Percentiles rank a stretch among this genome's conserved stretches.
phyloP scores from a whole-genome alignment of 441 rosid genomes.

The Geranium incanum region DNA sequence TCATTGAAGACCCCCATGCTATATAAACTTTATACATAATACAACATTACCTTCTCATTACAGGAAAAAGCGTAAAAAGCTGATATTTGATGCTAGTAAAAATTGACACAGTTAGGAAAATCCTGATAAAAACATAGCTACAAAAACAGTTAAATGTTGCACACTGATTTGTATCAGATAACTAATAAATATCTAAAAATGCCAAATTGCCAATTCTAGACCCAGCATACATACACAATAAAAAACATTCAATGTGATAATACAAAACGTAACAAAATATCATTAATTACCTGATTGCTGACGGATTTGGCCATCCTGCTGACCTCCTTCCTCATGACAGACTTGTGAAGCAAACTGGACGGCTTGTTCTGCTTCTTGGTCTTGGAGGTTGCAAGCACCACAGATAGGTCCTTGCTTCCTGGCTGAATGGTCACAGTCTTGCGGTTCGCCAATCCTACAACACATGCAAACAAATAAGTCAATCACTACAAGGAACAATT shows the following conservation, averaged over 20 bases:
- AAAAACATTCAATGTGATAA: too few relatives aligned
- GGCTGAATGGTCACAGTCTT: conserved; percentile 69
- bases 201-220: too few relatives aligned
- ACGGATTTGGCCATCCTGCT: conserved; percentile 58
- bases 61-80: not conserved
- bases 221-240: too few relatives aligned
- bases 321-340: conserved; percentile 49
- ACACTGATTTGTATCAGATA: too few relatives aligned
- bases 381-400: conserved; percentile 66
- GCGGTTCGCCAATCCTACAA: conserved; percentile 41
- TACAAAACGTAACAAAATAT: not conserved
- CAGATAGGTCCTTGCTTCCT: conserved; percentile 48
- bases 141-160: too few relatives aligned
- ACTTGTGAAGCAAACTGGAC: conserved; percentile 44
- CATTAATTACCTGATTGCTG: conserved; percentile 37
- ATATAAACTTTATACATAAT: too few relatives aligned
- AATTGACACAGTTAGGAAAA: not conserved
- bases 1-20: too few relatives aligned
- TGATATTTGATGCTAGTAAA: not conserved
- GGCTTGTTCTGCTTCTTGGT: conserved; percentile 58
- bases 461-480: conserved; percentile 17
- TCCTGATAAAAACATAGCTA: not conserved
- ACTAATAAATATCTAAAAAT: too few relatives aligned
- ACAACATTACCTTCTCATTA: too few relatives aligned
- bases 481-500: not conserved